Percentiles rank a stretch among this genome's conserved stretches.
Evolutionary conservation across 2,329 filamentous ascomycete genomes (phyloP).

Genomic region (Tolypocladium endophyticum): DNA sequence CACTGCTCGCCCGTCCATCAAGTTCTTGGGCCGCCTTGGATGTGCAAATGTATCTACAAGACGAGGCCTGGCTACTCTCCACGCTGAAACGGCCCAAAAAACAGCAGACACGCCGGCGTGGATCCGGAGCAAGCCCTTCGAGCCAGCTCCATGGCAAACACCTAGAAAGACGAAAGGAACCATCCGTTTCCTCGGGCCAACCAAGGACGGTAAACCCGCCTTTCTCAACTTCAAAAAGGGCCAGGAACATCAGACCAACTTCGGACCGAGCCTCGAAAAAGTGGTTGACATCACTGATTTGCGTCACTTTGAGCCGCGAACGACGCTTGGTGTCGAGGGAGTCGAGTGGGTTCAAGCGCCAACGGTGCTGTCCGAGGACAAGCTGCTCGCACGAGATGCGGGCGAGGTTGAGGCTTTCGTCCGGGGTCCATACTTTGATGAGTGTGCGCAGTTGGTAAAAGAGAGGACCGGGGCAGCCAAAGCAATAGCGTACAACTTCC

Average conservation of each 20-base stretch:
- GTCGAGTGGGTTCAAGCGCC: not conserved
- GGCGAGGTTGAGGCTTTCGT: not conserved
- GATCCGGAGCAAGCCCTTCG: not conserved
- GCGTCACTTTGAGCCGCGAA: not conserved
- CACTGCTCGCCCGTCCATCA: not conserved
- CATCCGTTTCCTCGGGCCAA: not conserved
- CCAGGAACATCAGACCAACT: not conserved
- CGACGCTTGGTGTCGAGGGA: not conserved
- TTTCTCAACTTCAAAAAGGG: constrained; percentile 1
- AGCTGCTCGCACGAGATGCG: not conserved
- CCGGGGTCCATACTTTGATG: not conserved
- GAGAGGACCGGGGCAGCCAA: not conserved
- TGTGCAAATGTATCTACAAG: not conserved
- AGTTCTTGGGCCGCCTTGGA: not conserved
- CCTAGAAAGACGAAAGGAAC: not conserved
- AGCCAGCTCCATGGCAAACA: not conserved
- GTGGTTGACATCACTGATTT: not conserved
- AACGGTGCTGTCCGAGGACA: not conserved
- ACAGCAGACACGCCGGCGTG: not conserved
- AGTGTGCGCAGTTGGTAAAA: not conserved
- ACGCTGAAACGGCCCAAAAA: not conserved
- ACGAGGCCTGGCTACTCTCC: not conserved
- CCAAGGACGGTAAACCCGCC: not conserved
- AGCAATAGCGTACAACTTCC: not conserved
- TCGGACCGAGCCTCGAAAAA: not conserved